These are phyloP conservation scores for Penicillium sp. DNA, from an alignment of 2,329 filamentous ascomycete genomes.

Conservation along the genomic window DNA sequence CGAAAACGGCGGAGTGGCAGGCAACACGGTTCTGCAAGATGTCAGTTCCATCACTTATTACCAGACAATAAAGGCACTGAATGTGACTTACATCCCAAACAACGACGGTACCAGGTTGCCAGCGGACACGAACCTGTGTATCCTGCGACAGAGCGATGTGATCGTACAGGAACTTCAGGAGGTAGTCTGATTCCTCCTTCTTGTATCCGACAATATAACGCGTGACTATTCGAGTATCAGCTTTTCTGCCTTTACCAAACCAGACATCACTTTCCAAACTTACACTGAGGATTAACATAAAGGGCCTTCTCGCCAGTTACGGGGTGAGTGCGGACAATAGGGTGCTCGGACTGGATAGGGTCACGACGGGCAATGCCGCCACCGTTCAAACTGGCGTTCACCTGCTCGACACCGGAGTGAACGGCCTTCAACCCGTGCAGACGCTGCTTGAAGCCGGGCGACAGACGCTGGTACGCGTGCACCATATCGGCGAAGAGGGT, in stretches of 20 bases:
- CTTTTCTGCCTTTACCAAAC: neutral
- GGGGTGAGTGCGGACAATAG: conserved; percentile 76
- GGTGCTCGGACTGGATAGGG: conserved; percentile 70
- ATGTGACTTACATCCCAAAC: conserved; percentile 65
- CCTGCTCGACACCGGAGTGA: conserved; percentile 80
- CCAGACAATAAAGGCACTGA: neutral
- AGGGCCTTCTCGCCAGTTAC: conserved; percentile 78
- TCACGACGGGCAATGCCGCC: conserved; percentile 71
- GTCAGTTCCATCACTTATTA: conserved; percentile 7
- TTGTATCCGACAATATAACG: conserved; percentile 77
- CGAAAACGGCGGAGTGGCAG: conserved; percentile 71
- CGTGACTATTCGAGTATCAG: conserved; percentile 56
- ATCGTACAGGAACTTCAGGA: conserved; percentile 73
- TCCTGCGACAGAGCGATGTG: conserved; percentile 70
- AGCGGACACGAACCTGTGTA: conserved; percentile 70
- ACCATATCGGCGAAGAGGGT: conserved; percentile 77
- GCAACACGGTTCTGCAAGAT: conserved; percentile 64
- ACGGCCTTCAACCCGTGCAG: conserved; percentile 76
- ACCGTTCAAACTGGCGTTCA: conserved; percentile 61
- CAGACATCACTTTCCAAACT: conserved; percentile 28
- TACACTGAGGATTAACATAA: conserved; percentile 78
- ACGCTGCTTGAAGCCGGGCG: conserved; percentile 71
- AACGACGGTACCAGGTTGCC: conserved; percentile 75
- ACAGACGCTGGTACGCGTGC: conserved; percentile 76
- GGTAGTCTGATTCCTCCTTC: conserved; percentile 76